phyloP scores from a whole-genome alignment of 202 grass and related monocot genomes.

The Dendrocalamus latiflorus region DNA sequence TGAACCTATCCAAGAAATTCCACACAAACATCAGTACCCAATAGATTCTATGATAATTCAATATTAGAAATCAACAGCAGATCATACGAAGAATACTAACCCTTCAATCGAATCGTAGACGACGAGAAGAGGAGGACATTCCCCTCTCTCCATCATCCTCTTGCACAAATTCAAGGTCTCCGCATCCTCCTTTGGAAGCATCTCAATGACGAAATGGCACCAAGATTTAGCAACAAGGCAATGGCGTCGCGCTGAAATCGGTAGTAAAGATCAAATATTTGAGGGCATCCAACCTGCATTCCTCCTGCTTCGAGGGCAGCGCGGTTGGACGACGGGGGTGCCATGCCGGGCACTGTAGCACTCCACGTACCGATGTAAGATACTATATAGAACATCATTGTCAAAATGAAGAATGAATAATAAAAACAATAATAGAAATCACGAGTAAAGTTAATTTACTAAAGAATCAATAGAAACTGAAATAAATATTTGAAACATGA shows the following conservation, averaged over 20 bases:
- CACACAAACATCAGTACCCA: background rate
- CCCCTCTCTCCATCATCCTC: constrained; percentile 75
- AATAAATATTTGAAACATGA: too few relatives aligned
- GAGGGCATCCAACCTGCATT: constrained; percentile 57
- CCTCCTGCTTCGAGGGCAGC: constrained; percentile 64
- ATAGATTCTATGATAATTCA: background rate
- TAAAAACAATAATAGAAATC: too few relatives aligned
- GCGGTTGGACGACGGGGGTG: constrained; percentile 55
- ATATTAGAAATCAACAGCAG: background rate
- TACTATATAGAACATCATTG: too few relatives aligned
- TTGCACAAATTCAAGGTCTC: constrained; percentile 68
- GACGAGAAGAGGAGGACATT: constrained; percentile 71
- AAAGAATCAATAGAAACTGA: too few relatives aligned
- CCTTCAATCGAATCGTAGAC: constrained; percentile 78
- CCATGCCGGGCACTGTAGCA: constrained; percentile 61
- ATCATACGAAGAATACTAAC: constrained; percentile 8
- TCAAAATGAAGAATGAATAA: too few relatives aligned
- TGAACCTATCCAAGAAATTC: constrained; percentile 40
- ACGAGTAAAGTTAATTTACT: too few relatives aligned
- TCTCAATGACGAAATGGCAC: constrained; percentile 19
- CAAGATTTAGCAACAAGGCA: background rate
- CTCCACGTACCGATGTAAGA: too few relatives aligned
- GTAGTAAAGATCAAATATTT: background rate
- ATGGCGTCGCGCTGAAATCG: background rate
- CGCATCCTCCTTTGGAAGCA: constrained; percentile 60